Evolutionary conservation across 2,329 filamentous ascomycete genomes (phyloP), one percentile per base, ranked within the genome.

Genomic region (Mariannaea sp.): DNA sequence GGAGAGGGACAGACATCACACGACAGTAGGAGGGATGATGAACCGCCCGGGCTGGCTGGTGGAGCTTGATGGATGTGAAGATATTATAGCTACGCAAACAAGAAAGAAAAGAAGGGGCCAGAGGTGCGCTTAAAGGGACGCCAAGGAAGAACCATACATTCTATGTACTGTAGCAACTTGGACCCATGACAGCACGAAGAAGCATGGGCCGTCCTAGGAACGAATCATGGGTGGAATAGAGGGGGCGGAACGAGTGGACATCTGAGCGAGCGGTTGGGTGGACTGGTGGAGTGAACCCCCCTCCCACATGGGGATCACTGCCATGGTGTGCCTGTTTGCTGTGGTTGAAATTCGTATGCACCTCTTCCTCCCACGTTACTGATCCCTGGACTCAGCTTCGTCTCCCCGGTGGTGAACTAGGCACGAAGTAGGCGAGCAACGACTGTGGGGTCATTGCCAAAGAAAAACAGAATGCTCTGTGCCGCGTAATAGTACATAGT

Each of bases 1-100:
- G 22, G 30, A 12, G 13, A 12, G 45, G 38, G 47, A n/a, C n/a
- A n/a, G 27, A 36, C 51, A 54, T 54, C 45, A 54, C 51, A 54
- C 51, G 51, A 54, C 50, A 38, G 44, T 48, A 53, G 17, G 19
- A 29, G 22, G 49, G 17, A 27, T 17, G 36, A 33, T 35, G 49
- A 52, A 52, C 42, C 39, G 35, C 19, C 16, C 42, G 22, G 22
- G 8, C n/a, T 24, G 22, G 36, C 36, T 24, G 9, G 49, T 47
- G 49, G 49, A 52, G 42, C 27, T 42, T 29, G 20, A 48, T 42
- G 10, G 29, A 47, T n/a, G 22, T 26, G 44, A 38, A 43, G 26
- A 29, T 26, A 26, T 14, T 26, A 14, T 48, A 44, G 44, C 14
- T 48, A 35, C 14, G 20, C 27, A 27, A 13, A 22, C 42, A 22